Base-by-base conservation (phyloP, 2,329 filamentous ascomycete genomes). In the Phyllosticta citribraziliensis region DNA sequence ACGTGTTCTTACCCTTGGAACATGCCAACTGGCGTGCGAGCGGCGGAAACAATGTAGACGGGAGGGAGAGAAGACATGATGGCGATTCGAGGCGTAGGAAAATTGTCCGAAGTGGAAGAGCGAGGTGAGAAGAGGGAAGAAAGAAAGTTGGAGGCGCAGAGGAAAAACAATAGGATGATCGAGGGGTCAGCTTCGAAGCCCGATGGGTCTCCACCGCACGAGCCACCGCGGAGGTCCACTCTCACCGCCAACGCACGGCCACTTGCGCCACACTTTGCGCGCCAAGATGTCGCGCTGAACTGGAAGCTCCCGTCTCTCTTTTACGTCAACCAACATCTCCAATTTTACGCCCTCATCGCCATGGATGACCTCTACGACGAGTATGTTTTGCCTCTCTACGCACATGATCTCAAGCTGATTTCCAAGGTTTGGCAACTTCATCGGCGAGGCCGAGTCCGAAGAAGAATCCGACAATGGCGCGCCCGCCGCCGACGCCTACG, bases 311-410 rank as follows among this genome's bases (percentile, higher is more conserved):
- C 27, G 11, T 40, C 40, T 61, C 59, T 54, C 55, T 62, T 56
- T 55, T 50, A 40, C 33, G 55, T 33, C 50, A 25, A 27, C 19
- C 47, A 57, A 61, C 52, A 60, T 35, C 58, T 60, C 52, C 54
- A 40, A 33, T 8, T 30, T 30, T 30, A 5, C 27, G 27, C 27
- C 27, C 2, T 30, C 53, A 55, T 14, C 25, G 14, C 69, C 69
- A 94, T 96, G 91, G 92, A 97, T 80, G 92, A 97, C 76, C 86
- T 97, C 69, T 97, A 97, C 75, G 93, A 97, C 79, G 93, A 97
- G 90, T 95, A 79, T 66, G 64, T 62, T 9, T 22, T 19, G 25
- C 67, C 64, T 58, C 24, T 27, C 22, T 40, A 9, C 10, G 25
- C 40, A 22, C 5, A 3, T 11, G 9, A 2, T 2, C 5, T 64